These are phyloP conservation scores for Hordeum marinum DNA, from an alignment of 176 grass and related monocot species.

Conservation along the genomic window DNA sequence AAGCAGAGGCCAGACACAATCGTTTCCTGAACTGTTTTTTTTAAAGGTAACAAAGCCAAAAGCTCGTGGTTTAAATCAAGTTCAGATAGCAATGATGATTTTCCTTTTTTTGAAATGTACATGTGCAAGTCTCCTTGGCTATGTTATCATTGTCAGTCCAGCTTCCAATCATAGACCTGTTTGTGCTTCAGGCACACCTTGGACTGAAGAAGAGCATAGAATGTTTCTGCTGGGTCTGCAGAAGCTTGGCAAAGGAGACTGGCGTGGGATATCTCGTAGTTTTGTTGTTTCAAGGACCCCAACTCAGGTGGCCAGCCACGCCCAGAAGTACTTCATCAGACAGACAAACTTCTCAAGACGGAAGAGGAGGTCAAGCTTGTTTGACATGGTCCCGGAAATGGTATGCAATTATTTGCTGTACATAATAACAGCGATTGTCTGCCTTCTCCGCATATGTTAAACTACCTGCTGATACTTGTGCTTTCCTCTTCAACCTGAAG, in stretches of 20 bases:
- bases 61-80: background rate
- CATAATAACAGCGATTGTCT: background rate
- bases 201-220: conserved; percentile 92
- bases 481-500: conserved; percentile 32
- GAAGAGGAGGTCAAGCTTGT: conserved; percentile 86
- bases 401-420: conserved; percentile 22
- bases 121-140: background rate
- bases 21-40: background rate
- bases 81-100: background rate
- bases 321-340: conserved; percentile 91
- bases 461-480: background rate
- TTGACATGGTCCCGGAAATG: conserved; percentile 83
- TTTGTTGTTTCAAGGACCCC: conserved; percentile 82
- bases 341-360: conserved; percentile 73
- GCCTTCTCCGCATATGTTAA: background rate
- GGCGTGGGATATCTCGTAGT: conserved; percentile 84
- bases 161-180: background rate
- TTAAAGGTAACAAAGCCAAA: background rate
- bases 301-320: conserved; percentile 97
- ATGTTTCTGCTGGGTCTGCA: conserved; percentile 84
- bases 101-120: background rate
- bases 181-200: conserved; percentile 70
- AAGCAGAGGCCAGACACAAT: background rate
- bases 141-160: background rate
- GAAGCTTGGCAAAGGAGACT: conserved; percentile 90